These are phyloP conservation scores for Sporisorium exsertum DNA, from an alignment of 1,284 basidiomycete species.

Conservation along the genomic window DNA sequence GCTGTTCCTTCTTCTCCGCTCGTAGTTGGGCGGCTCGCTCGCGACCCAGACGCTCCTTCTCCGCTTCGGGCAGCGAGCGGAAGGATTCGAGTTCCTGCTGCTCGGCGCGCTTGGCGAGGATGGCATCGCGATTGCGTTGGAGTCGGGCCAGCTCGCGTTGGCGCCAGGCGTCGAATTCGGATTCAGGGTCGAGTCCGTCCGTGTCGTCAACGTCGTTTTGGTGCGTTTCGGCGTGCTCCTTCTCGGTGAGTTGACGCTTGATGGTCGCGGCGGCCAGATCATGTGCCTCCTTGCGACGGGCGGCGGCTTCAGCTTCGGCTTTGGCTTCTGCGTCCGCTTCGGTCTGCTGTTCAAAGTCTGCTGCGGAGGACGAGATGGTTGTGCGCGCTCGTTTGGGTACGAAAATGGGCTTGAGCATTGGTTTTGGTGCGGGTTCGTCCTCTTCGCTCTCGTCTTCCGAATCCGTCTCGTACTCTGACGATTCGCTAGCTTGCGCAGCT, in stretches of 20 bases:
- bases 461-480: slow-evolving; percentile 74
- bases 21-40: slow-evolving; percentile 18
- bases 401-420: slow-evolving; percentile 85
- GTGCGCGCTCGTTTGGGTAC: slow-evolving; percentile 80
- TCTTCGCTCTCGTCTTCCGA: slow-evolving; percentile 71
- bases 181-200: slow-evolving; percentile 88
- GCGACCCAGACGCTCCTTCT: slow-evolving; percentile 72
- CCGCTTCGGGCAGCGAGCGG: slow-evolving; percentile 89
- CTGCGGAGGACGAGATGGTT: slow-evolving; percentile 16
- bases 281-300: slow-evolving; percentile 81
- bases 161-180: slow-evolving; percentile 95
- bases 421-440: slow-evolving; percentile 71
- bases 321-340: slow-evolving; percentile 74
- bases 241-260: slow-evolving; percentile 84
- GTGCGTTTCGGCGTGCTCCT: slow-evolving; percentile 81
- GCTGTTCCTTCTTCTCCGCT: slow-evolving; percentile 72
- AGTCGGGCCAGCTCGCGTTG: slow-evolving; percentile 90
- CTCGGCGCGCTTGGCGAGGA: slow-evolving; percentile 81
- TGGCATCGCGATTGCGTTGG: slow-evolving; percentile 88
- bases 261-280: slow-evolving; percentile 89
- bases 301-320: slow-evolving; percentile 78
- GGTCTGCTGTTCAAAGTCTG: slow-evolving; percentile 13
- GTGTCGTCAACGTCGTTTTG: slow-evolving; percentile 90
- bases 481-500: slow-evolving; percentile 6
- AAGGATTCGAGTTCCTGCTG: slow-evolving; percentile 89